Evolutionary conservation across 129 eudicot species (phyloP).

Genomic region (Lonicera japonica): DNA sequence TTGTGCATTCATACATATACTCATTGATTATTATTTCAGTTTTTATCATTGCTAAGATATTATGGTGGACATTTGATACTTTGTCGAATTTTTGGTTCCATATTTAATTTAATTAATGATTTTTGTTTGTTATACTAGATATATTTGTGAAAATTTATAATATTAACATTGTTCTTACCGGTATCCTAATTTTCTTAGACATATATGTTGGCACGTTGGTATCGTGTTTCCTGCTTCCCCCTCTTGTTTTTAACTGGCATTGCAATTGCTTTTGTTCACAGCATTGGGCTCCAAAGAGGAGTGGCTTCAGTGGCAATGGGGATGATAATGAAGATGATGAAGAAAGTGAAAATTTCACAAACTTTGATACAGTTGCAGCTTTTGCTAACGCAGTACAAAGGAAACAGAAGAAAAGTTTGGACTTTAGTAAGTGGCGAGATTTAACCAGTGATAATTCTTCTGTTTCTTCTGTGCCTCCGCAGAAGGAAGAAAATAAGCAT

Average conservation of each 20-base stretch:
- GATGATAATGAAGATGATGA: constrained; percentile 34
- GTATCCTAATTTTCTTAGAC: too few relatives aligned
- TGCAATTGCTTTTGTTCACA: constrained; percentile 17
- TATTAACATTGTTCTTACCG: too few relatives aligned
- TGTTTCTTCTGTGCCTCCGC: constrained; percentile 4
- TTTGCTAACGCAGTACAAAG: constrained; percentile 63
- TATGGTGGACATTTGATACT: too few relatives aligned
- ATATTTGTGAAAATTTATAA: too few relatives aligned
- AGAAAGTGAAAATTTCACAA: constrained; percentile 38
- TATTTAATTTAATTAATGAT: too few relatives aligned
- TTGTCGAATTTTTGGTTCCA: too few relatives aligned
- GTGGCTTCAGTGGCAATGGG: constrained; percentile 10
- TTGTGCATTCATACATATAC: too few relatives aligned
- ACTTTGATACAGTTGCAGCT: constrained; percentile 35
- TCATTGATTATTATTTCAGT: too few relatives aligned
- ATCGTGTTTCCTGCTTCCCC: too few relatives aligned
- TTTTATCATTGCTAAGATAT: too few relatives aligned
- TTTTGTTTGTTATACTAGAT: too few relatives aligned
- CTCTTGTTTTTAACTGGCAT: constrained; percentile 13
- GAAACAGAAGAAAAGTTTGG: constrained; percentile 70
- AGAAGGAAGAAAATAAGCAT: constrained; percentile 24
- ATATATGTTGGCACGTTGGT: too few relatives aligned
- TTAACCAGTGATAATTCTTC: constrained; percentile 19
- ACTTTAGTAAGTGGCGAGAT: constrained; percentile 67
- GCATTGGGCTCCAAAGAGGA: constrained; percentile 63